Conservation (phyloP, 2,329 filamentous ascomycete genomes). For the Colletotrichum sp. region DNA sequence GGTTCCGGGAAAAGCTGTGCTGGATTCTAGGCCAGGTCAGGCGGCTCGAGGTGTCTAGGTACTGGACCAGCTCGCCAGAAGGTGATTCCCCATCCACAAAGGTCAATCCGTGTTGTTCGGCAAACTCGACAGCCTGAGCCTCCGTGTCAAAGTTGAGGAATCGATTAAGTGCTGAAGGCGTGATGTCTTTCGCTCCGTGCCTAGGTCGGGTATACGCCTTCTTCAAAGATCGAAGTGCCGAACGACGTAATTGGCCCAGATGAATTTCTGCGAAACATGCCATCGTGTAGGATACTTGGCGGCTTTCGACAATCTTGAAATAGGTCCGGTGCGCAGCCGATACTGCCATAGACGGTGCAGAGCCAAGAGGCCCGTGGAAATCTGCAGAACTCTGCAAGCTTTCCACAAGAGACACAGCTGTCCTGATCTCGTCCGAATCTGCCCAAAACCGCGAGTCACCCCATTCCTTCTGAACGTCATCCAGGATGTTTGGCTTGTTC, state of each 20-base stretch:
- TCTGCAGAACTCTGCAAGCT: conserved; percentile 63
- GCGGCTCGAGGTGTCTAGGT: conserved; percentile 45
- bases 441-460: conserved; percentile 55
- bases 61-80: conserved; percentile 37
- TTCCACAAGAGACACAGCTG: conserved; percentile 65
- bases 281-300: conserved; percentile 69
- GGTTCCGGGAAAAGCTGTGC: conserved; percentile 58
- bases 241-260: conserved; percentile 65
- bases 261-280: conserved; percentile 73
- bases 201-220: conserved; percentile 61
- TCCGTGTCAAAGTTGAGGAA: conserved; percentile 72
- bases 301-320: conserved; percentile 64
- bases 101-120: conserved; percentile 59
- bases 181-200: conserved; percentile 65
- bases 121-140: conserved; percentile 69
- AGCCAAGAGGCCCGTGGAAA: conserved; percentile 61
- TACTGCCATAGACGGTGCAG: conserved; percentile 52
- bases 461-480: conserved; percentile 61
- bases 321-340: conserved; percentile 57
- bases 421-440: conserved; percentile 63
- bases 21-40: conserved; percentile 55
- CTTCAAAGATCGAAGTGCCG: conserved; percentile 60
- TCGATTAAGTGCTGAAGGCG: conserved; percentile 57
- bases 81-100: conserved; percentile 46
- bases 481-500: conserved; percentile 60